These are phyloP conservation scores for Carpinus fangiana DNA, from an alignment of 306 rosid species.

Conservation along the genomic window DNA sequence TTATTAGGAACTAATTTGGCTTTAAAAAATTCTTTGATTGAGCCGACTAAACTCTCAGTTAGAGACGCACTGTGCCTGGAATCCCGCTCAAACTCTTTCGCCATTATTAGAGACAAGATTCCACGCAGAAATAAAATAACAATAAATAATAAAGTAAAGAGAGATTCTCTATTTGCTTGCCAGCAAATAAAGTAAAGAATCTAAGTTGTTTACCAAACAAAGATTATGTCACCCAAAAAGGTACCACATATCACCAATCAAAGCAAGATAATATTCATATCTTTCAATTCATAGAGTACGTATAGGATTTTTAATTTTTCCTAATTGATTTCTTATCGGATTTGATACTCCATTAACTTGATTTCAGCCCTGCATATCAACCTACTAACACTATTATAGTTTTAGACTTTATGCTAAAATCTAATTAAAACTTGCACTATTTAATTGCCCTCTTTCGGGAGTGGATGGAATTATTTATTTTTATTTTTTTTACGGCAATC, in stretches of 20 bases:
- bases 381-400: too few species aligned
- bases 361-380: neutral
- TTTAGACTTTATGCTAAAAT: too few species aligned
- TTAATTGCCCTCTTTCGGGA: too few species aligned
- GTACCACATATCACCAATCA: neutral
- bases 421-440: too few species aligned
- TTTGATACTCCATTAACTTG: neutral
- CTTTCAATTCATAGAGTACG: neutral
- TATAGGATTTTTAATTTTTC: too few species aligned
- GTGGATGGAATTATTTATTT: too few species aligned
- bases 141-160: neutral
- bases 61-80: neutral
- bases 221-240: conserved; percentile 9
- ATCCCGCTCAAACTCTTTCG: neutral
- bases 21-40: neutral
- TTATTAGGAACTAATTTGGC: neutral
- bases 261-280: neutral
- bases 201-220: neutral
- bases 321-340: neutral
- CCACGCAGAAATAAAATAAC: neutral
- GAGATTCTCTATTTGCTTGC: neutral
- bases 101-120: neutral
- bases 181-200: neutral
- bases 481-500: too few species aligned
- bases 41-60: neutral